Evolutionary conservation across 2,329 filamentous ascomycete genomes (phyloP), one percentile per base, ranked within the genome.

Genomic region (Alternaria ventricosa): DNA sequence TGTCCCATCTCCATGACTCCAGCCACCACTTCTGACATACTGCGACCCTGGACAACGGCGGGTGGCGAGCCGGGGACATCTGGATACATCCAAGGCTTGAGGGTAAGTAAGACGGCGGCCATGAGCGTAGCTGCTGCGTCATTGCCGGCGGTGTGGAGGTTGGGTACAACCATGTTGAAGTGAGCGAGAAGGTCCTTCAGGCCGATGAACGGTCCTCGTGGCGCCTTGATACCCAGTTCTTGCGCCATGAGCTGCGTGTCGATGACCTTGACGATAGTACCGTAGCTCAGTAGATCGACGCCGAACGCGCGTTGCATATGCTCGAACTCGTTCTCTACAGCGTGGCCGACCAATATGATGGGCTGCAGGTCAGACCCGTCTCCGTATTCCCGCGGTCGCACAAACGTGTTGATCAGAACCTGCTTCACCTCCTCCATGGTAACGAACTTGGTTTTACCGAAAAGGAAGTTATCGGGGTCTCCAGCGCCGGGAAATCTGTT

Each of bases 341-440:
- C 70, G 46, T 72, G 70, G 1, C 66, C 70, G 5, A 72, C 20
- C 49, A 72, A 33, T 15, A 73, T 67, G 33, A 73, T 69, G 1
- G 68, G 68, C 36, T 67, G 70, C 3, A 62, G 41, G 3, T 54
- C 51, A 30, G 11, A 18, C 10, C n/a, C 8, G 4, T 8, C 28
- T 41, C 25, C 47, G 1, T 7, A 30, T 0, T 50, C 18, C 4
- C 50, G 33, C 8, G 55, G 53, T 6, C 65, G 68, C 13, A 55
- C 44, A 41, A 71, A 66, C 0, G 61, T 64, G 6, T 65, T 43
- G 20, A 63, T 23, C 5, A 69, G 23, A 6, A 63, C 53, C 5
- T 64, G 28, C 1, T 44, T 41, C 3, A 61, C 63, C 30, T 69
- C 63, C 2, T 61, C 47, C n/a, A 53, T 13, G 1, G 61, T 58